A percentile compares a stretch with the other conserved stretches of the same genome.
These are phyloP conservation scores for Neurospora cerealis DNA, from an alignment of 495 filamentous ascomycete genomes.

Conservation along the genomic window DNA sequence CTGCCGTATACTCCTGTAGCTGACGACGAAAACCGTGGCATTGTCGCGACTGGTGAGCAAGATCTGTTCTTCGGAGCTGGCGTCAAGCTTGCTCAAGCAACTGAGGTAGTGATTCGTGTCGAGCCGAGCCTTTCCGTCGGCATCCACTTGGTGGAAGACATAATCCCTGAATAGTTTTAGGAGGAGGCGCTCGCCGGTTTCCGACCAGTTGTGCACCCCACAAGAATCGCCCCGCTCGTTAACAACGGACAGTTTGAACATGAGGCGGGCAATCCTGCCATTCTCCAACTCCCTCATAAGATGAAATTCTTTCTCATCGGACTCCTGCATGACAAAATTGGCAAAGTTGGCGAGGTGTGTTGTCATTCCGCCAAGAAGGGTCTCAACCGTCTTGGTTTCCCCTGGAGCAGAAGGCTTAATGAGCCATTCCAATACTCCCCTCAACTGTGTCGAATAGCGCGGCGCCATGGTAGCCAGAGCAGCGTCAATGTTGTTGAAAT, in stretches of 20 bases:
- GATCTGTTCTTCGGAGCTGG: conserved; percentile 77
- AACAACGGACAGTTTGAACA: conserved; percentile 75
- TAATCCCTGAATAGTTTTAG: conserved; percentile 94
- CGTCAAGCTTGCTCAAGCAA: conserved; percentile 86
- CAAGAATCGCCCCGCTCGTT: conserved; percentile 84
- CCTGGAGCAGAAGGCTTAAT: conserved; percentile 42
- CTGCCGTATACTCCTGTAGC: conserved; percentile 78
- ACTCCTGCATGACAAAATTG: conserved; percentile 62
- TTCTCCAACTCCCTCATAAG: conserved; percentile 82
- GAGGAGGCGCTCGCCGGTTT: conserved; percentile 81
- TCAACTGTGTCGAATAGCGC: conserved; percentile 62
- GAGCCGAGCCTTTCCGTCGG: conserved; percentile 65
- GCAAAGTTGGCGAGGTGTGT: conserved; percentile 58
- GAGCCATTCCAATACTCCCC: conserved; percentile 69
- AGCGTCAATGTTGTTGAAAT: conserved; percentile 44
- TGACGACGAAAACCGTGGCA: conserved; percentile 74
- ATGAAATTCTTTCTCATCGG: conserved; percentile 50
- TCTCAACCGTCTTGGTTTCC: conserved; percentile 59
- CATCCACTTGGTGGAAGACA: conserved; percentile 90
- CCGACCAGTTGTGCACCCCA: conserved; percentile 66
- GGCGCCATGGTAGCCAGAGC: conserved; percentile 63
- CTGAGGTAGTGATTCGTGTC: conserved; percentile 76
- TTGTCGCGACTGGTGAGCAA: conserved; percentile 80
- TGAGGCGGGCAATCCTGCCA: conserved; percentile 68
- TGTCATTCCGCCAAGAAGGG: conserved; percentile 67